These are phyloP conservation scores for Eucalyptus urophylla DNA, from an alignment of 345 rosid species.

Conservation along the genomic window DNA sequence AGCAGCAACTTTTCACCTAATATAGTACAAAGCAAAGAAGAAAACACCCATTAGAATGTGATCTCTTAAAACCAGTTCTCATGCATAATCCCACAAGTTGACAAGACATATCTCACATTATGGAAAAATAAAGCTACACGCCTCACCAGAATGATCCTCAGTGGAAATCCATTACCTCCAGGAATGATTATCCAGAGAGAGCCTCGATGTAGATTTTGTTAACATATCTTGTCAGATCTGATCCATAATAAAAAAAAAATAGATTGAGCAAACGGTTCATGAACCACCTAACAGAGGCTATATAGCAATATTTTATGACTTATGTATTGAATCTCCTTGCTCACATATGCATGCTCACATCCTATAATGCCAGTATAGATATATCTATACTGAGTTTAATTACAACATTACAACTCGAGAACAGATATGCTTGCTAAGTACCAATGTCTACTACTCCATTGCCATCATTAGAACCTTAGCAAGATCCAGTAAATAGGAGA, in stretches of 20 bases:
- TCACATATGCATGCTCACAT: neutral
- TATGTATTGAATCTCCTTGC: neutral
- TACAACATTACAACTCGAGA: neutral
- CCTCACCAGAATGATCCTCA: neutral
- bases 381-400: neutral
- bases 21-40: neutral
- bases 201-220: neutral
- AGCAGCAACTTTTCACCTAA: neutral
- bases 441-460: neutral
- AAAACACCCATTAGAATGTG: neutral
- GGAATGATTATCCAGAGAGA: neutral
- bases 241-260: neutral
- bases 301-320: neutral
- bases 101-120: neutral
- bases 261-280: neutral
- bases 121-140: neutral
- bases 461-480: neutral
- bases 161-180: neutral
- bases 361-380: neutral
- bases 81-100: neutral
- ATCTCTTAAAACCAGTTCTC: neutral
- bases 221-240: neutral
- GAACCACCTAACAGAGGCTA: neutral
- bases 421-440: neutral
- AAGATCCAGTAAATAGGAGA: neutral